These are phyloP conservation scores for Cairneyella variabilis DNA, from an alignment of 495 filamentous ascomycete genomes.

Conservation along the genomic window DNA sequence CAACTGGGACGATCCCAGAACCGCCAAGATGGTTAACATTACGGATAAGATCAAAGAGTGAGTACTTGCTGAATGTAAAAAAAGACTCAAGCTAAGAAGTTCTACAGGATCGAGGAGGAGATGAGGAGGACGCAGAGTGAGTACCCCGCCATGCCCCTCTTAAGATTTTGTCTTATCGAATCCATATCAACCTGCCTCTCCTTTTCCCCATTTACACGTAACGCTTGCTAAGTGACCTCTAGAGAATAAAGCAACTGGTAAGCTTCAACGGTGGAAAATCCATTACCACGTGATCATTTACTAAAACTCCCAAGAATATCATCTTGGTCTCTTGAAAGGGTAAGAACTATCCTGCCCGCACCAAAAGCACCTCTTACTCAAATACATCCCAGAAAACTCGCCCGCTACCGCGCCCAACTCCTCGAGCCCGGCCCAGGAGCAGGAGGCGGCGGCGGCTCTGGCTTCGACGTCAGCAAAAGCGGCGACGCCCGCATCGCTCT, in stretches of 20 bases:
- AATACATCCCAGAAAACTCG: conserved; percentile 70
- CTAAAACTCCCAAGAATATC: conserved; percentile 69
- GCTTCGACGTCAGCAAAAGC: conserved; percentile 96
- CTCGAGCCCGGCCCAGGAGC: conserved; percentile 85
- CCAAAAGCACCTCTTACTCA: conserved; percentile 18
- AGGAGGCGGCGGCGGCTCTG: conserved; percentile 66
- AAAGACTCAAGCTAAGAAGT: conserved; percentile 13
- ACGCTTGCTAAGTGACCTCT: conserved; percentile 2
- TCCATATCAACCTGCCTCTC: not conserved
- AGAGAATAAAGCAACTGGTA: conserved; percentile 99
- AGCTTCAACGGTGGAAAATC: conserved; percentile 10
- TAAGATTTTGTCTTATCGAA: conserved; percentile 24
- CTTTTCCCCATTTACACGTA: not conserved
- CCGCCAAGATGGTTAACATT: conserved; percentile 94
- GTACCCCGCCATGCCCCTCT: conserved; percentile 18
- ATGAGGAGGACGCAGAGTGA: conserved; percentile 97
- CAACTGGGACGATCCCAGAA: conserved; percentile 5
- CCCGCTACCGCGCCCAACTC: conserved; percentile 89
- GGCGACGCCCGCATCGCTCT: conserved; percentile 97
- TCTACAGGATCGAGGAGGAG: conserved; percentile 92
- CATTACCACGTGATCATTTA: not conserved
- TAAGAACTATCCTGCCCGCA: conserved; percentile 35
- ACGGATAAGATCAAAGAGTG: conserved; percentile 99
- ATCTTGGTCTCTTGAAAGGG: conserved; percentile 97
- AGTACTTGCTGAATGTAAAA: conserved; percentile 25